phyloP scores from a whole-genome alignment of 108 stramenopile genomes.

The Bacterosira constricta region DNA sequence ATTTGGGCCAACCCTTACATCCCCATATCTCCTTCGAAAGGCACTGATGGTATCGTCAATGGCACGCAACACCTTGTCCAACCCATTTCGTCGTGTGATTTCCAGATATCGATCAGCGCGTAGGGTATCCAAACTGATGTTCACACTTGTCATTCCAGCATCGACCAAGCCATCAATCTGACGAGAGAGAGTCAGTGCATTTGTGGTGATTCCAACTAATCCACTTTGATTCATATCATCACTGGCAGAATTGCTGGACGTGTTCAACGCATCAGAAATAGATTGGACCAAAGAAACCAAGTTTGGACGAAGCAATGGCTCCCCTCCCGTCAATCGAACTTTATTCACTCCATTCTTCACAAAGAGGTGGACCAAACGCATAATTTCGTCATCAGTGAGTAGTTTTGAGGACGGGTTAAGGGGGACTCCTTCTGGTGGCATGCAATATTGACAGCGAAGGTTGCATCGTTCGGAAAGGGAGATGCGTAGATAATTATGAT shows the following conservation, averaged over 20 bases:
- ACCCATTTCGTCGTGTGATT: constrained; percentile 88
- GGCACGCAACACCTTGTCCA: constrained; percentile 65
- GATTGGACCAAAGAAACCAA: constrained; percentile 67
- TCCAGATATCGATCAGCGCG: constrained; percentile 79
- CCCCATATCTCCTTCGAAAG: constrained; percentile 35
- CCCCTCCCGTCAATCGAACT: constrained; percentile 92
- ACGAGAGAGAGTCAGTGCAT: constrained; percentile 86
- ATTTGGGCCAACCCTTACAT: constrained; percentile 31
- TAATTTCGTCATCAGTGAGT: constrained; percentile 84
- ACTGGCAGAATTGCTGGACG: constrained; percentile 7
- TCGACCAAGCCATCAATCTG: constrained; percentile 75
- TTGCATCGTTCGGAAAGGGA: constrained; percentile 98
- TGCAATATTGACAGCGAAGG: constrained; percentile 97
- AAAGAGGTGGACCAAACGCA: constrained; percentile 80
- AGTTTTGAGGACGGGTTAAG: constrained; percentile 72
- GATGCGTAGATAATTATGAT: constrained; percentile 95
- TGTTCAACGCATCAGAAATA: constrained; percentile 33
- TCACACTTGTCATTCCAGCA: constrained; percentile 92
- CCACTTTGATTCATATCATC: constrained; percentile 46
- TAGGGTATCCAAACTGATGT: constrained; percentile 95
- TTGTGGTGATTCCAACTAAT: constrained; percentile 94
- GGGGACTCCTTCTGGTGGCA: constrained; percentile 96
- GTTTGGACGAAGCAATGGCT: constrained; percentile 91
- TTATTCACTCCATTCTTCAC: constrained; percentile 82
- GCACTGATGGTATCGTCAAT: constrained; percentile 61